Evolutionary conservation across 768 basidiomycete genomes (phyloP).

Genomic region (Dentipellis fragilis): DNA sequence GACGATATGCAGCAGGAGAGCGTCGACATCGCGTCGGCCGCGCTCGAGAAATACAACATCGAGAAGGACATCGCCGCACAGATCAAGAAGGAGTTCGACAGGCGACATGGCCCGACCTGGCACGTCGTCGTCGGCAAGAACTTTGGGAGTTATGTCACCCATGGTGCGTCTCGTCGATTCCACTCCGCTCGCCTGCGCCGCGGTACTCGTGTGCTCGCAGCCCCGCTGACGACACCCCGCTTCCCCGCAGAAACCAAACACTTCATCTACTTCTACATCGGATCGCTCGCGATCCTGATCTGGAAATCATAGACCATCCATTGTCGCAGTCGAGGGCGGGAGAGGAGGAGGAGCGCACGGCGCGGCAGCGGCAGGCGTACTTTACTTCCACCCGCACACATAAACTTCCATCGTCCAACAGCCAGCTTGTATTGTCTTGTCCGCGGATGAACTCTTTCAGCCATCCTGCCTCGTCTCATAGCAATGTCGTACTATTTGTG

Average conservation of each 20-base stretch:
- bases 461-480: not conserved
- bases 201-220: not conserved
- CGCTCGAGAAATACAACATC: slow-evolving; percentile 85
- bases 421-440: not conserved
- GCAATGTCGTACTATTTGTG: not conserved
- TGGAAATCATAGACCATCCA: slow-evolving; percentile 65
- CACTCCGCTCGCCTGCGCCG: slow-evolving; percentile 1
- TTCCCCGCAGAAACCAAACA: slow-evolving; percentile 77
- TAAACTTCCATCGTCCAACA: no score
- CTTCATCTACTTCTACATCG: slow-evolving; percentile 98
- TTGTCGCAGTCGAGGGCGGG: not conserved
- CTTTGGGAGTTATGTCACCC: slow-evolving; percentile 97
- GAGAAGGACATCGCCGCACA: slow-evolving; percentile 98
- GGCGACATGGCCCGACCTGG: slow-evolving; percentile 89
- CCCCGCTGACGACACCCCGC: not conserved
- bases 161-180: slow-evolving; percentile 50
- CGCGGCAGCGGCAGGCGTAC: not conserved
- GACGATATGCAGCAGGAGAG: slow-evolving; percentile 95
- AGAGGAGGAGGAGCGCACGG: not conserved
- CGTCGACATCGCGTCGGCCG: slow-evolving; percentile 77
- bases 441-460: not conserved
- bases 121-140: slow-evolving; percentile 99
- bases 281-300: slow-evolving; percentile 84
- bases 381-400: not conserved
- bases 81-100: slow-evolving; percentile 98